Base-by-base conservation (phyloP, 23 red algal species). In the Gracilaria domingensis region DNA sequence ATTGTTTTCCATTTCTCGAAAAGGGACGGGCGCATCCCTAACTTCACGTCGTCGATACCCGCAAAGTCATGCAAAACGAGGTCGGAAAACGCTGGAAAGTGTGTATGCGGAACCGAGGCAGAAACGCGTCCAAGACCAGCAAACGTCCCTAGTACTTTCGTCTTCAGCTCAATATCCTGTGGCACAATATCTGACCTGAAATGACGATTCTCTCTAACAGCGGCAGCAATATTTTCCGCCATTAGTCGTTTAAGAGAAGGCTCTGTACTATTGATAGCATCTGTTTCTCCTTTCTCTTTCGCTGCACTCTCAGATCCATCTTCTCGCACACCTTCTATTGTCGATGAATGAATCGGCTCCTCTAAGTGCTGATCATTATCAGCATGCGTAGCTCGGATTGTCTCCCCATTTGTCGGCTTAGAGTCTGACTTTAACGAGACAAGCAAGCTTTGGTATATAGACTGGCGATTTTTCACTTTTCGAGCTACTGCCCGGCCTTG, bases 101-200 rank as follows among this genome's bases (percentile, higher is more conserved):
- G 45, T 3, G 38, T 49, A 13, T 17, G 0, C 23, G 69, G 71
- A 38, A 75, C 20, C 23, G 70, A 42, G 21, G 30, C 70, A 32
- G 84, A 75, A 88, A 88, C 42, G 16, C 65, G 65, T 40, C 66
- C 55, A 6, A 75, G 47, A 49, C 67, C 67, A 48, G 44, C 66
- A 16, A 88, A n/a, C 0, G 65, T 75, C 30, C 40, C 40, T 2
- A 77, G 1, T 28, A 77, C 72, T 51, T 77, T 50, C 23, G 42
- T 14, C 13, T 82, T 82, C 58, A 12, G 25, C 44, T 45, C 35
- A 59, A 64, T 40, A 18, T 77, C 9, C 45, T 77, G 38, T 24
- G 84, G 83, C 34, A 72, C 51, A 12, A 88, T 48, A 17, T 77
- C 84, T 50, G 65, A 72, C 28, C n/a, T 40, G 42, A 90, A 90